Evolutionary conservation across 768 basidiomycete species (phyloP).

Genomic region (Leccinum rimulosum): DNA sequence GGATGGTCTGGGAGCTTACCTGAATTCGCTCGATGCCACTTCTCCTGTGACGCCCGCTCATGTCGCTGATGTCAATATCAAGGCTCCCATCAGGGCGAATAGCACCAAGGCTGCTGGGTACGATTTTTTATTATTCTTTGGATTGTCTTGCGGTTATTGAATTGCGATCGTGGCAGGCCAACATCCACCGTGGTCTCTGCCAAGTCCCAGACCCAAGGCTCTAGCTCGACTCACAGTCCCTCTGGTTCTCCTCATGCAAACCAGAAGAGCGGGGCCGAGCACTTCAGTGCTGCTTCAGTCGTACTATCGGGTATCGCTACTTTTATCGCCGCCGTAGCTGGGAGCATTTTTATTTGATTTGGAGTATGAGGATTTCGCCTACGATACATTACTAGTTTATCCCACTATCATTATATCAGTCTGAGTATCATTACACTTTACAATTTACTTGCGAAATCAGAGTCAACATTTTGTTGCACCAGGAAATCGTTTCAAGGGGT

Average conservation of each 20-base stretch:
- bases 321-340: constrained; percentile 21
- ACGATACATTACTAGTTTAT: constrained; percentile 12
- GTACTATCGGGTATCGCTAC: constrained; percentile 24
- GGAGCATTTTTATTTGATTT: constrained; percentile 22
- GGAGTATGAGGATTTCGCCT: background rate
- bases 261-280: constrained; percentile 34
- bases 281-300: constrained; percentile 20
- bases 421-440: constrained; percentile 5
- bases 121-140: background rate
- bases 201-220: background rate
- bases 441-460: constrained; percentile 5
- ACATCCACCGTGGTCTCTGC: background rate
- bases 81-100: constrained; percentile 15
- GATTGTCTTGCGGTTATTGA: background rate
- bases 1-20: constrained; percentile 41
- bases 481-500: background rate
- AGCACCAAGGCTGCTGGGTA: constrained; percentile 12
- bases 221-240: constrained; percentile 10
- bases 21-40: constrained; percentile 40
- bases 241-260: constrained; percentile 28
- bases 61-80: constrained; percentile 19
- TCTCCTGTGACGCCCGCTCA: constrained; percentile 27
- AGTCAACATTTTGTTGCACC: background rate
- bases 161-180: constrained; percentile 6
- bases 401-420: background rate